Base-by-base conservation (phyloP, 441 rosid species). In the Raphanus hybrid region DNA sequence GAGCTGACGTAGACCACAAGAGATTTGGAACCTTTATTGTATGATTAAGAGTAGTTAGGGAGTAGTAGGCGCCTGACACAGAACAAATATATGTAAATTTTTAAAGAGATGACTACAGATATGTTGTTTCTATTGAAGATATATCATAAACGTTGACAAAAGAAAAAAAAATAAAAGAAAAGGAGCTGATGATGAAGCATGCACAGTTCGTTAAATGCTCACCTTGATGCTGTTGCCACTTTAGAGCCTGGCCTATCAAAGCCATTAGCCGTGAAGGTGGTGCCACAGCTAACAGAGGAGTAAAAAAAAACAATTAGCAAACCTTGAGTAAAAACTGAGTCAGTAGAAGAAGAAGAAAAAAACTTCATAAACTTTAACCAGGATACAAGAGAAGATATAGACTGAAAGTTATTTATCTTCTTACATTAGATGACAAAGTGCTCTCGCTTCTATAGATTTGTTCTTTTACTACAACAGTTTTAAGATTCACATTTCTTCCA, bases 181-280 rank as follows among this genome's bases (percentile, higher is more conserved):
- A 29, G 34, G 34, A 29, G 34, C 4, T 29, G 34, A 23, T 23
- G 26, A 29, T 29, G 34, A 3, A 29, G 58, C 60, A 69, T 67
- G 67, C 48, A 66, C 72, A 70, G 39, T 45, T 73, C 35, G 34
- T 8, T 60, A 66, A 58, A 77, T 78, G 67, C 14, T 67, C 78
- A 97, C 99, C 99, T 90, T 94, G 99, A 82, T 94, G 98, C 77
- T 94, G 99, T 84, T 97, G 99, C 99, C 99, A 94, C 83, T 97
- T 97, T 73, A 97, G 82, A 75, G 99, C 97, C 86, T 97, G 99
- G 39, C 99, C 99, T 75, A 92, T 87, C 81, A 97, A 83, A 74
- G 99, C 98, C 99, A 92, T 97, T 85, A 97, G 83, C 59, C 99
- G 86, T 69, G 99, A 97, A 78, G 99, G 99, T 39, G 98, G 99